Evolutionary conservation across 345 rosid species (phyloP).

Genomic region (Citrus hindsii): DNA sequence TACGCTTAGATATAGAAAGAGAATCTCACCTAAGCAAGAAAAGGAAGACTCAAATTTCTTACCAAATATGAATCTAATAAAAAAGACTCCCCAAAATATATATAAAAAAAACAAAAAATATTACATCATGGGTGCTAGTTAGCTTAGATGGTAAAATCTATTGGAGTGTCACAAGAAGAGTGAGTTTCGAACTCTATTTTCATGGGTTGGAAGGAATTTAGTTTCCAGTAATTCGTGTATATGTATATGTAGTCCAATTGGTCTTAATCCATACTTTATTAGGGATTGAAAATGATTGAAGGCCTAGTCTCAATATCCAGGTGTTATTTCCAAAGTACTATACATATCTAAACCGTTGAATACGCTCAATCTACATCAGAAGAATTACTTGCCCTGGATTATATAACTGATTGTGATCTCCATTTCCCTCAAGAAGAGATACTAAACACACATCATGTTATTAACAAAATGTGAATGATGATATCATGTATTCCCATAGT

Average conservation of each 20-base stretch:
- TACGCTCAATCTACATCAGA: background rate
- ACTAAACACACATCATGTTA: background rate
- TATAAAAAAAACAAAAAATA: too few relatives aligned
- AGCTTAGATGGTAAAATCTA: too few relatives aligned
- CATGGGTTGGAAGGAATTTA: background rate
- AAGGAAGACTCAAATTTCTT: too few relatives aligned
- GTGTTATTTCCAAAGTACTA: background rate
- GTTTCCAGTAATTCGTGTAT: too few relatives aligned
- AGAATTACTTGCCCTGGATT: background rate
- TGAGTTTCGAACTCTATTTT: background rate
- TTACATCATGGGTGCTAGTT: background rate
- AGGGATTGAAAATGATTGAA: background rate
- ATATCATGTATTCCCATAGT: background rate
- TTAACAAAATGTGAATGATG: background rate
- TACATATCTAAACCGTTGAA: background rate
- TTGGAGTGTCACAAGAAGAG: too few relatives aligned
- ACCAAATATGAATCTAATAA: too few relatives aligned
- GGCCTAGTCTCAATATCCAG: background rate
- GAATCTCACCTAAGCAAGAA: too few relatives aligned
- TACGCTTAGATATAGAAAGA: too few relatives aligned
- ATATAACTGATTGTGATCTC: background rate
- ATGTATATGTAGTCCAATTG: too few relatives aligned
- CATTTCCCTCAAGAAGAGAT: background rate
- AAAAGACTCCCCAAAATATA: too few relatives aligned
- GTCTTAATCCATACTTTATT: background rate